Evolutionary conservation across 1,284 basidiomycete species (phyloP).

Genomic region (Tilletia setariae): DNA sequence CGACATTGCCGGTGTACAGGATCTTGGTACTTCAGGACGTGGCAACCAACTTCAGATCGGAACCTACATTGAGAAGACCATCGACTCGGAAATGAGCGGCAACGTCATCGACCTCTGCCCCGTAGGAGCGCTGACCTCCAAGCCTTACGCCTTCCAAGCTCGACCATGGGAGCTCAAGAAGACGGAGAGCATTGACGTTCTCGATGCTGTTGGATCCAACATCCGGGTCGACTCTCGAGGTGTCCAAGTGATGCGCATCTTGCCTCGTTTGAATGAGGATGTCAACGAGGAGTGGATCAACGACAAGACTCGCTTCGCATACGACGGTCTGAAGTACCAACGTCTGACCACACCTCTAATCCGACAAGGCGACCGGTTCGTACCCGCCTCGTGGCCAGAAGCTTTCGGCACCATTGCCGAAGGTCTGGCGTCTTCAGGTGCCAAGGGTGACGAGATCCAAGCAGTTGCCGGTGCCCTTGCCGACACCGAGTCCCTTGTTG

Average conservation of each 20-base stretch:
- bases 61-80: constrained; percentile 94
- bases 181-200: constrained; percentile 94
- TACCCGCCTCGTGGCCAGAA: constrained; percentile 87
- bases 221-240: constrained; percentile 95
- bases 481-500: constrained; percentile 89
- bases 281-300: constrained; percentile 99
- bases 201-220: constrained; percentile 96
- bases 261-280: constrained; percentile 93
- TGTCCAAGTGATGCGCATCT: constrained; percentile 93
- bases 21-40: constrained; percentile 91
- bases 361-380: constrained; percentile 87
- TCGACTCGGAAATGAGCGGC: constrained; percentile 95
- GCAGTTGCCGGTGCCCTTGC: constrained; percentile 88
- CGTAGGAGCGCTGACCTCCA: constrained; percentile 95
- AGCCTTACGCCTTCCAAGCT: constrained; percentile 95
- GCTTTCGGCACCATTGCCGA: constrained; percentile 76
- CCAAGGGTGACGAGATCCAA: constrained; percentile 91
- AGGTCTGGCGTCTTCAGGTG: constrained; percentile 75
- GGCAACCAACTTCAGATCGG: constrained; percentile 99
- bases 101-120: constrained; percentile 94
- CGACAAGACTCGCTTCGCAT: constrained; percentile 96
- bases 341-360: constrained; percentile 88
- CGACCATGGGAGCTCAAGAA: constrained; percentile 98
- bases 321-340: constrained; percentile 93
- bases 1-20: constrained; percentile 97